Evolutionary conservation across 441 rosid species (phyloP).

Genomic region (Populus hybrid): DNA sequence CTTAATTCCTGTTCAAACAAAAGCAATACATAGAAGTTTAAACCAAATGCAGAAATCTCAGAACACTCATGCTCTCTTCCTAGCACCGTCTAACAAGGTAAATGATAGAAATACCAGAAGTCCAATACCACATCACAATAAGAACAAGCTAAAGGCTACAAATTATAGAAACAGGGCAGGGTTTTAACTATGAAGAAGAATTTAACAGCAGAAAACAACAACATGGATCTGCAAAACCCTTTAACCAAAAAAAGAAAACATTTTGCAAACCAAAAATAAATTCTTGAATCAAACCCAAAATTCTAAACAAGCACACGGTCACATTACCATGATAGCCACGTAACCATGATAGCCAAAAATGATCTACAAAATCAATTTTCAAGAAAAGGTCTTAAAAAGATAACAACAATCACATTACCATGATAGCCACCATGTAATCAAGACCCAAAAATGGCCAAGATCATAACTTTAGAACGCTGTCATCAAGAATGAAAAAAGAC

Average conservation of each 20-base stretch:
- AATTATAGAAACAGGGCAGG: neutral
- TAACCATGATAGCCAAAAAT: neutral
- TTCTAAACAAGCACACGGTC: neutral
- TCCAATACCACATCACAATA: neutral
- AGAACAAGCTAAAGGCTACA: neutral
- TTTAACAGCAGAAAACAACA: neutral
- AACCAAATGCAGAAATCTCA: neutral
- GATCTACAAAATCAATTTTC: neutral
- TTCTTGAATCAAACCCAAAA: neutral
- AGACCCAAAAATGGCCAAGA: neutral
- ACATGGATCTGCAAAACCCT: conserved; percentile 21
- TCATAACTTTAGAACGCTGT: neutral
- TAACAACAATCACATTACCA: neutral
- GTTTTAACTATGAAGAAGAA: neutral
- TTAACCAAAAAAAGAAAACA: neutral
- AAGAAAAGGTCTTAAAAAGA: neutral
- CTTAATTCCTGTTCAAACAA: conserved; percentile 26
- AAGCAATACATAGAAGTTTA: conserved; percentile 8
- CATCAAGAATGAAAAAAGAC: conserved; percentile 5
- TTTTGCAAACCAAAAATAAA: neutral
- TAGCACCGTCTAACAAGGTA: neutral
- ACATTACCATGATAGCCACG: neutral
- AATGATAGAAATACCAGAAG: neutral
- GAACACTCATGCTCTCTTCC: neutral
- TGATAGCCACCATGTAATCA: neutral